These are phyloP conservation scores for Diospyros kaki DNA, from an alignment of 148 eudicot genomes.

Conservation along the genomic window DNA sequence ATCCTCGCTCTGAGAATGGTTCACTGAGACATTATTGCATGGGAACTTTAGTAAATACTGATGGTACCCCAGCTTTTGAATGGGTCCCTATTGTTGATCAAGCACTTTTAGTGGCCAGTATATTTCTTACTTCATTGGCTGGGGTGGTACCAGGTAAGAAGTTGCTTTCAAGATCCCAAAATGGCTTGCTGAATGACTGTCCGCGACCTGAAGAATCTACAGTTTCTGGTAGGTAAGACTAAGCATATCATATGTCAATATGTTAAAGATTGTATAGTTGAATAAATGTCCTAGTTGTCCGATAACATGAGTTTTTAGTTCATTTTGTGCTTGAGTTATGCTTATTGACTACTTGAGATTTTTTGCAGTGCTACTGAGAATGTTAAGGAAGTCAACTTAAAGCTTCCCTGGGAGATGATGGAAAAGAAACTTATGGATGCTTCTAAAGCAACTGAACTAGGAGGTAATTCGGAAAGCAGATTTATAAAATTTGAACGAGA, in stretches of 20 bases:
- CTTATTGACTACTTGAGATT: not conserved
- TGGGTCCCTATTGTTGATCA: constrained; percentile 83
- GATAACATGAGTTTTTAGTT: not conserved
- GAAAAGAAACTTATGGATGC: constrained; percentile 61
- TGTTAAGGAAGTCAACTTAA: constrained; percentile 33
- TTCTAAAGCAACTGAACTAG: constrained; percentile 48
- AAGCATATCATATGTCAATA: constrained; percentile 24
- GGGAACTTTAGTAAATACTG: constrained; percentile 49
- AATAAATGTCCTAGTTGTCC: constrained; percentile 11
- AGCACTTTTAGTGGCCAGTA: constrained; percentile 67
- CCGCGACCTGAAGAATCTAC: constrained; percentile 40
- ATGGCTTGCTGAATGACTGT: constrained; percentile 28
- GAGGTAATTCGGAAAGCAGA: constrained; percentile 25
- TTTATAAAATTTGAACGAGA: constrained; percentile 26
- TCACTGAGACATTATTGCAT: constrained; percentile 43
- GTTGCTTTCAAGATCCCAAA: constrained; percentile 28
- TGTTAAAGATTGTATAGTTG: constrained; percentile 3
- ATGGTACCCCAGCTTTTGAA: constrained; percentile 42
- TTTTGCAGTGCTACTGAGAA: constrained; percentile 40
- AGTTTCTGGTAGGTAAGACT: constrained; percentile 81
- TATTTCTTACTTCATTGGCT: constrained; percentile 80
- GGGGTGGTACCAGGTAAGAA: constrained; percentile 66
- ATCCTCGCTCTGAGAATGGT: constrained; percentile 19
- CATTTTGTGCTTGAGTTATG: not conserved
- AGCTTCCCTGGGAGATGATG: constrained; percentile 66